Evolutionary conservation across 176 grass and related monocot genomes (phyloP).

Genomic region (Tillandsia leiboldiana): DNA sequence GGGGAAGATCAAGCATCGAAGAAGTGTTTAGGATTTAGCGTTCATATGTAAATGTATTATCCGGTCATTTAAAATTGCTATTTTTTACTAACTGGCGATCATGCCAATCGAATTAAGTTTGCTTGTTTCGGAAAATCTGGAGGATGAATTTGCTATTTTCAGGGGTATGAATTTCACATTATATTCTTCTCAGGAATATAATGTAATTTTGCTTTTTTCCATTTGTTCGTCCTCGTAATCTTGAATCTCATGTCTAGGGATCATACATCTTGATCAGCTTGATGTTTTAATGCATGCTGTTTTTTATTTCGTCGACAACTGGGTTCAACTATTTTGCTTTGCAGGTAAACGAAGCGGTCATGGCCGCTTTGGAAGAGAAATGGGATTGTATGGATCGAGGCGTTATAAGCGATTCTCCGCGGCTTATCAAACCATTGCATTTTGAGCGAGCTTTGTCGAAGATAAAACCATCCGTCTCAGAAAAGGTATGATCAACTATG

Average conservation of each 20-base stretch:
- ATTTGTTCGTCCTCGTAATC: background rate
- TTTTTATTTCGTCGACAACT: background rate
- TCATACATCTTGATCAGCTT: too few relatives aligned
- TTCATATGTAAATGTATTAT: too few relatives aligned
- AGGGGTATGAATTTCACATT: too few relatives aligned
- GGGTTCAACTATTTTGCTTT: constrained; percentile 1
- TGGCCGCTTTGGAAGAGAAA: constrained; percentile 58
- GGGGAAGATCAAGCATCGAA: too few relatives aligned
- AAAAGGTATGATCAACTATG: constrained; percentile 35
- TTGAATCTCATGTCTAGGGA: too few relatives aligned
- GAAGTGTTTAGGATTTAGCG: too few relatives aligned
- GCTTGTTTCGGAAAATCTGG: too few relatives aligned
- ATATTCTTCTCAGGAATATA: too few relatives aligned
- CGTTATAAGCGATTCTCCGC: constrained; percentile 24
- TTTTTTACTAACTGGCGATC: too few relatives aligned
- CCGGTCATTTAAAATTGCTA: too few relatives aligned
- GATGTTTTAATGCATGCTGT: background rate
- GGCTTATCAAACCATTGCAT: constrained; percentile 36
- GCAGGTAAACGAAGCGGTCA: constrained; percentile 82
- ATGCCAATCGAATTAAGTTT: too few relatives aligned
- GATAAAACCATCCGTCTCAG: constrained; percentile 63
- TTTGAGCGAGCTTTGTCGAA: constrained; percentile 53
- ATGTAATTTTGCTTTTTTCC: background rate
- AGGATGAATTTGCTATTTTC: too few relatives aligned
- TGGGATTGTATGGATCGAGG: constrained; percentile 28